Evolutionary conservation across 257 asterid species (phyloP).

Genomic region (Solanum pimpinellifolium): DNA sequence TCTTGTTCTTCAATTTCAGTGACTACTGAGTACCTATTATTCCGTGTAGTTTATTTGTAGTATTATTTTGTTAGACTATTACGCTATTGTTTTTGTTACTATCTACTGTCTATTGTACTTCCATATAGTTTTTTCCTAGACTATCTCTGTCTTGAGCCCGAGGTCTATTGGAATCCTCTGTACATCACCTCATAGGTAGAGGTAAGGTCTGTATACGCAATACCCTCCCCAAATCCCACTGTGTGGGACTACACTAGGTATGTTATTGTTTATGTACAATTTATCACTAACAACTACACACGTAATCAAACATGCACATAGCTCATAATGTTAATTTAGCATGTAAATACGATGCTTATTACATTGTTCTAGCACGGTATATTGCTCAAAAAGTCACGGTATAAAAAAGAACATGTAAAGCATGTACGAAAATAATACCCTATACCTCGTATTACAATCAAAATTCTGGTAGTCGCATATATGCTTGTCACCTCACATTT

Average conservation of each 20-base stretch:
- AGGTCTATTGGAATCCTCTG: background rate
- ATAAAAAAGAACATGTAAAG: background rate
- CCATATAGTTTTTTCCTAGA: background rate
- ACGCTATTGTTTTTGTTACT: background rate
- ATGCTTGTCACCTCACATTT: background rate
- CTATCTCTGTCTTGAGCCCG: background rate
- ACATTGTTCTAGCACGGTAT: background rate
- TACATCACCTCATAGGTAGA: background rate
- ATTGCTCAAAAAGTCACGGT: background rate
- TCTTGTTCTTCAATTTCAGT: too few relatives aligned
- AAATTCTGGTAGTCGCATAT: background rate
- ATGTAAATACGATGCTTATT: background rate
- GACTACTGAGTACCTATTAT: background rate
- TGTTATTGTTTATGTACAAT: background rate
- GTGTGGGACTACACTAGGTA: background rate
- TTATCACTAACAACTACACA: background rate
- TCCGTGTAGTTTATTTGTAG: background rate
- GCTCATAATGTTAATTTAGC: background rate
- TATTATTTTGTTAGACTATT: background rate
- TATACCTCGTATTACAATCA: background rate
- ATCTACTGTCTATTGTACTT: background rate
- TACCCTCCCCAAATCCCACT: background rate
- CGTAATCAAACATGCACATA: background rate
- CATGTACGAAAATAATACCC: background rate
- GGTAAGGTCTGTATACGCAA: background rate